Base-by-base conservation (phyloP, 345 rosid species). In the Acer saccharum region DNA sequence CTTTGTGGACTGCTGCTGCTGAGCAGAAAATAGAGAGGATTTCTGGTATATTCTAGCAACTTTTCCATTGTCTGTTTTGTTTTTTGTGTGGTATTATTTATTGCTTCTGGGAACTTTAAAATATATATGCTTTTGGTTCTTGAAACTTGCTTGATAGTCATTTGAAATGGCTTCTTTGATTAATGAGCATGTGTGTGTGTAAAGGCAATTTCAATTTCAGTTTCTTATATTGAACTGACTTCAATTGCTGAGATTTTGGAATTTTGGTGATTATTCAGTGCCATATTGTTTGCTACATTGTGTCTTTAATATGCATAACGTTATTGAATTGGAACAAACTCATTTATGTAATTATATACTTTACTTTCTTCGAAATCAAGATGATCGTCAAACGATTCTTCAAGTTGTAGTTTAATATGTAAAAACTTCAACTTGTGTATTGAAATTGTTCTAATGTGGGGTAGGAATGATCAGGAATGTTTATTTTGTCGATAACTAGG, bases 11-110 rank as follows among this genome's bases (percentile, higher is more conserved):
- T 35, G 78, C 27, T 72, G 73, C 78, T 35, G 78, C n/a, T 35
- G 83, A 92, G 27, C 86, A 75, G 54, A 89, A 88, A 12, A 94
- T 92, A 0, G 97, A 92, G 84, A 81, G 95, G 20, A 94, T 92
- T 85, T 90, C 98, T 70, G 98, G 97, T 93, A 65, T 54, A 69
- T 69, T 68, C 50, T 72, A 50, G n/a, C 7, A 4, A 54, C 58
- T 54, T 57, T 27, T 20, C 44, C 12, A 32, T 32, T 14, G n/a
- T 70, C 77, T 29, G 4, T 10, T n/a, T 6, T n/a, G 57, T 41
- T n/a, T 65, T 11, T 13, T 35, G 6, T 35, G 12, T 4, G 1
- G 7, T 65, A 74, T 23, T 17, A 7, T 57, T 23, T 41, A 6
- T 11, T 17, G 69, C 14, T 57, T 48, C 7, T 43, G 27, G 66